Evolutionary conservation across 2,329 filamentous ascomycete species (phyloP), one percentile per base, ranked within the genome.

Genomic region (Alternaria sp.): DNA sequence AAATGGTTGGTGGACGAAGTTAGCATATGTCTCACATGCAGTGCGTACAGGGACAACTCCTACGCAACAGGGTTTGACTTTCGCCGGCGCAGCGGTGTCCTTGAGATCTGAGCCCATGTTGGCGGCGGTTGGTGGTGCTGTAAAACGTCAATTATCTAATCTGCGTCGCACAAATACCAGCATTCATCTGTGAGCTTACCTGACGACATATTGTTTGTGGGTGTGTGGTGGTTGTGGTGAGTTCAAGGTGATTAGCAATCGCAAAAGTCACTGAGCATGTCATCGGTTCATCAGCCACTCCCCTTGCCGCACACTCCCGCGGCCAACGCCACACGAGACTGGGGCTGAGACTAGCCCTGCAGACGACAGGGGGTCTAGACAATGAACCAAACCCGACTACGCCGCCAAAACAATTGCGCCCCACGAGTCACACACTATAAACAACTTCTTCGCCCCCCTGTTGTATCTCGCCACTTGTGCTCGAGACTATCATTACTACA

Each of bases 51-150:
- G 31, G 29, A 33, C 61, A 52, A 39, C 37, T 40, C 4, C 8
- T 28, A 28, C 26, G 24, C 37, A 40, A 11, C 37, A 40, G 7
- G 37, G 80, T 77, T 82, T 82, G 28, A 77, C 73, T 69, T 82
- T 82, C n/a, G 76, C 74, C 37, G 67, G 65, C 54, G 77, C 77
- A 61, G 69, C 69, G 26, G 71, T 70, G 45, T 70, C 61, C 69
- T 83, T 82, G 64, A 81, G 71, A 59, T 81, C 77, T 57, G 77
- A 72, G 69, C 78, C 79, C 66, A 81, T 74, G 67, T 83, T 82
- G 73, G 77, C 80, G 44, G 72, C 70, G 55, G 71, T 68, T 23
- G 72, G 69, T 50, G 68, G 67, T 64, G 72, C 72, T 75, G 40
- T 13, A 24, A 51, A 13, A 9, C 11, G 21, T 49, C 39, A 39